These are phyloP conservation scores for Canavalia ensiformis DNA, from an alignment of 306 rosid species.

Conservation along the genomic window DNA sequence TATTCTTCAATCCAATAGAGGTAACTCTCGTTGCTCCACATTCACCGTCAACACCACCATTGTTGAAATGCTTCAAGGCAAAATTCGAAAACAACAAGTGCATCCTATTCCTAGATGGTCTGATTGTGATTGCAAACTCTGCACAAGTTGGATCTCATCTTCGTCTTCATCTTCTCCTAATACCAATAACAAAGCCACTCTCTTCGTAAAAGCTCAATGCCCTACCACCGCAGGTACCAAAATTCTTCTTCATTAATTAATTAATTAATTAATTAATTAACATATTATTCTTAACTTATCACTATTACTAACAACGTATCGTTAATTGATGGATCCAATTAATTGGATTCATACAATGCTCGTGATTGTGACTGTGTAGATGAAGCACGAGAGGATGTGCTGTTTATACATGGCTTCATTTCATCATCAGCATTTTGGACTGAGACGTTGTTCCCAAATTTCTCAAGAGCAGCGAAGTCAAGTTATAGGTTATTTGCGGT, in stretches of 20 bases:
- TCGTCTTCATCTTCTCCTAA: background rate
- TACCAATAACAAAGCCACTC: conserved; percentile 49
- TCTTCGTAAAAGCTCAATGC: conserved; percentile 69
- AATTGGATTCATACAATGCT: background rate
- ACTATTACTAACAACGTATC: too few relatives aligned
- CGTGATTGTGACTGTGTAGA: conserved; percentile 33
- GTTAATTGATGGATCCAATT: background rate
- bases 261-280: too few relatives aligned
- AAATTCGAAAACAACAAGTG: conserved; percentile 52
- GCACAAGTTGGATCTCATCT: conserved; percentile 73
- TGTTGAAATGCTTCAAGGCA: conserved; percentile 84
- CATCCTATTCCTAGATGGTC: conserved; percentile 82
- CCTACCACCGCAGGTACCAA: conserved; percentile 59
- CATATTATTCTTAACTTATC: too few relatives aligned
- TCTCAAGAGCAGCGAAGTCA: conserved; percentile 61
- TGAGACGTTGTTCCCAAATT: conserved; percentile 86
- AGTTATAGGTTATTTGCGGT: conserved; percentile 79
- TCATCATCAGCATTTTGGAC: conserved; percentile 95
- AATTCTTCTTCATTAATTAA: background rate
- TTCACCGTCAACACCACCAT: conserved; percentile 70
- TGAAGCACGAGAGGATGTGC: conserved; percentile 64
- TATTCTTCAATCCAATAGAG: conserved; percentile 43
- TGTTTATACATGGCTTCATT: conserved; percentile 94
- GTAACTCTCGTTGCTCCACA: conserved; percentile 7
- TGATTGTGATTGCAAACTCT: conserved; percentile 81